A percentile compares a stretch with the other conserved stretches of the same genome.
phyloP scores from a whole-genome alignment of 345 rosid genomes.

The Punica granatum region DNA sequence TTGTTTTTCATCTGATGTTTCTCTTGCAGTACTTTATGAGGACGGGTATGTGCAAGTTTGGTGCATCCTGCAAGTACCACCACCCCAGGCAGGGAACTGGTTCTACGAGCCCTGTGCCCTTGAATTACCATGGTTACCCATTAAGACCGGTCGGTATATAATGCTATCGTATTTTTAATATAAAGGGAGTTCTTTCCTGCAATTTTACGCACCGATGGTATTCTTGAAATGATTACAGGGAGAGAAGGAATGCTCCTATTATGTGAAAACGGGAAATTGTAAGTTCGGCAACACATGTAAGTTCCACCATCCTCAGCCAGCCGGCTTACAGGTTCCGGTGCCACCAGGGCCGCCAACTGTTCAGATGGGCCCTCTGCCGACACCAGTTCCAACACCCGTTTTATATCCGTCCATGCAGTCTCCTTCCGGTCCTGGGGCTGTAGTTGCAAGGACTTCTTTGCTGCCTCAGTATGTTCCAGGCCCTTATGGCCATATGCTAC shows the following conservation, averaged over 20 bases:
- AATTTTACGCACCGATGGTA: neutral
- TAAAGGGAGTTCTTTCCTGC: neutral
- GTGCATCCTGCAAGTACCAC: slow-evolving; percentile 87
- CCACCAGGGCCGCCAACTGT: slow-evolving; percentile 31
- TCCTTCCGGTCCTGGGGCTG: slow-evolving; percentile 49
- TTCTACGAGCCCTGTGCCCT: slow-evolving; percentile 38
- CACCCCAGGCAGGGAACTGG: slow-evolving; percentile 77
- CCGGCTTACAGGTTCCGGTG: slow-evolving; percentile 35
- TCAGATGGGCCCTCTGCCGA: slow-evolving; percentile 39
- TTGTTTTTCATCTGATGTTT: neutral
- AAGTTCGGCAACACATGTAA: slow-evolving; percentile 82
- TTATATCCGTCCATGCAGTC: slow-evolving; percentile 57
- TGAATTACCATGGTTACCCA: slow-evolving; percentile 74
- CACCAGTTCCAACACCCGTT: slow-evolving; percentile 28
- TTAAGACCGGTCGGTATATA: slow-evolving; percentile 68
- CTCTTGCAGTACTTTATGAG: slow-evolving; percentile 65
- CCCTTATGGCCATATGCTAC: slow-evolving; percentile 63
- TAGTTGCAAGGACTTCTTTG: slow-evolving; percentile 69
- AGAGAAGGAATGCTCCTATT: slow-evolving; percentile 82
- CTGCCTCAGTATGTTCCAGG: slow-evolving; percentile 60
- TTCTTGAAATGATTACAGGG: slow-evolving; percentile 40
- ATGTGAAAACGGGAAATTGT: slow-evolving; percentile 82
- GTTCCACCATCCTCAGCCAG: slow-evolving; percentile 79
- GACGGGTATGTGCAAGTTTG: slow-evolving; percentile 89
- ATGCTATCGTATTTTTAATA: neutral